phyloP scores from a whole-genome alignment of 1,284 basidiomycete genomes.

The Apiotrichum siamense region DNA sequence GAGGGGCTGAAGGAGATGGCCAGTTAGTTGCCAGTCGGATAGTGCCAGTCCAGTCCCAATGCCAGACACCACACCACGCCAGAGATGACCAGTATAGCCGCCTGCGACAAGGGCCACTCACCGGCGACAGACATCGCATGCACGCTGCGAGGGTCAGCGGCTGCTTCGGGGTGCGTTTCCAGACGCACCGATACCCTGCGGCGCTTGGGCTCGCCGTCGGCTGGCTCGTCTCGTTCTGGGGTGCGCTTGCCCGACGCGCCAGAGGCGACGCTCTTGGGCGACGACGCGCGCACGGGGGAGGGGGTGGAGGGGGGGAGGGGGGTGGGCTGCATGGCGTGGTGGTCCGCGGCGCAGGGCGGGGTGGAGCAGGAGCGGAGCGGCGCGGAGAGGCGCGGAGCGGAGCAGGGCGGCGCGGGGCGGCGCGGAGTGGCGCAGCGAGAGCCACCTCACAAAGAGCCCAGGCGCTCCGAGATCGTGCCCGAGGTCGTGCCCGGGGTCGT shows the following conservation, averaged over 20 bases:
- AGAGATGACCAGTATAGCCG: background rate
- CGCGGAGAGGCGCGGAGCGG: too few relatives aligned
- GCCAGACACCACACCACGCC: too few relatives aligned
- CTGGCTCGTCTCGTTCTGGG: background rate
- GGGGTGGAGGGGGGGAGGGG: background rate
- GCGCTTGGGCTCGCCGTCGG: conserved; percentile 3
- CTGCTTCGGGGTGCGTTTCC: background rate
- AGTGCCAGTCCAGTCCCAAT: too few relatives aligned
- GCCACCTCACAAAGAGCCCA: too few relatives aligned
- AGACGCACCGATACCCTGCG: background rate
- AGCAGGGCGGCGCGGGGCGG: too few relatives aligned
- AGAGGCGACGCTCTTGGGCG: background rate
- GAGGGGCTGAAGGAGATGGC: too few relatives aligned
- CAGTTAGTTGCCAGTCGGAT: too few relatives aligned
- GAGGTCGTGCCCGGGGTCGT: too few relatives aligned
- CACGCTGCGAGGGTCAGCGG: conserved; percentile 26
- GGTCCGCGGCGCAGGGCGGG: too few relatives aligned
- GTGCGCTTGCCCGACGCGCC: background rate
- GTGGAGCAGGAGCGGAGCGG: too few relatives aligned
- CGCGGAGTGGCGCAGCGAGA: too few relatives aligned
- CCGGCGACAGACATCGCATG: conserved; percentile 41
- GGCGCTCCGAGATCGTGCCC: too few relatives aligned
- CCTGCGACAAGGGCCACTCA: conserved; percentile 6
- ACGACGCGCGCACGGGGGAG: background rate
- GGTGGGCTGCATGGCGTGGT: background rate